Conservation (phyloP, 495 filamentous ascomycete genomes). For the Penicillium ochrochloron region DNA sequence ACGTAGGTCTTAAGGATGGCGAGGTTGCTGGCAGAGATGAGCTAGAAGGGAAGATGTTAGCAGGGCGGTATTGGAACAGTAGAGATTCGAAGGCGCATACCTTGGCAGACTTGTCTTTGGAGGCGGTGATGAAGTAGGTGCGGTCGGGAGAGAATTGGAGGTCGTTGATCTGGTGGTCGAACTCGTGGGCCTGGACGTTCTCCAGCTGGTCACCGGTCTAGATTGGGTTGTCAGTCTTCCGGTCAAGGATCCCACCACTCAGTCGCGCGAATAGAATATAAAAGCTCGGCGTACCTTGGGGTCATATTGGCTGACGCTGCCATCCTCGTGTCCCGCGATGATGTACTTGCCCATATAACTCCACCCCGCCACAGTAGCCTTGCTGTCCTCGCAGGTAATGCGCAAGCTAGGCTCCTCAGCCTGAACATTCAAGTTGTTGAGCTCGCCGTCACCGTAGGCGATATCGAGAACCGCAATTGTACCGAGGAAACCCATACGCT, state of each 20-base stretch:
- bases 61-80: background rate
- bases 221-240: conserved; percentile 19
- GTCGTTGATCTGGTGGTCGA: conserved; percentile 83
- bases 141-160: conserved; percentile 93
- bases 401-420: conserved; percentile 76
- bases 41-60: conserved; percentile 45
- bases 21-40: conserved; percentile 81
- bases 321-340: conserved; percentile 96
- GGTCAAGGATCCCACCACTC: background rate
- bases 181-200: conserved; percentile 81
- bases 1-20: conserved; percentile 89
- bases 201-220: conserved; percentile 81
- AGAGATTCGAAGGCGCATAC: conserved; percentile 45
- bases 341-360: conserved; percentile 91
- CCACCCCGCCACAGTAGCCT: conserved; percentile 96
- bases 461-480: conserved; percentile 92
- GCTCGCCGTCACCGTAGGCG: conserved; percentile 72
- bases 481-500: conserved; percentile 93
- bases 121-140: conserved; percentile 96
- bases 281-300: conserved; percentile 67
- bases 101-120: conserved; percentile 97
- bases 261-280: background rate
- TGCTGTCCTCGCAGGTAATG: conserved; percentile 91
- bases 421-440: conserved; percentile 61
- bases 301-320: conserved; percentile 91